phyloP scores from a whole-genome alignment of 495 filamentous ascomycete genomes.

The Rhypophila decipiens region DNA sequence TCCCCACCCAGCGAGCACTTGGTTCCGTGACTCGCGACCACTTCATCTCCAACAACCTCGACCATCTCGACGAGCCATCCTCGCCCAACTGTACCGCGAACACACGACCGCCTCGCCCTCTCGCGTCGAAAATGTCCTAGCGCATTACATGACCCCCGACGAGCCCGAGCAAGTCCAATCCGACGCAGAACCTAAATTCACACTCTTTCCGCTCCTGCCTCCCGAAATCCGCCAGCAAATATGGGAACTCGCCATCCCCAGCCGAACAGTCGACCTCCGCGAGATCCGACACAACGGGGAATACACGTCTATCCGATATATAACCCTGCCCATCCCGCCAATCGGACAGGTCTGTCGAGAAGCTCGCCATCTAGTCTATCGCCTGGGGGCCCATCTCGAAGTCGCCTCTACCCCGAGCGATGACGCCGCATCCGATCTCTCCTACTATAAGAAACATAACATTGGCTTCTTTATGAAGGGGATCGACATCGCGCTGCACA shows the following conservation, averaged over 20 bases:
- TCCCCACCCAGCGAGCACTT: constrained; percentile 1
- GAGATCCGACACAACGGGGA: constrained; percentile 2
- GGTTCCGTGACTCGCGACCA: constrained; percentile 8
- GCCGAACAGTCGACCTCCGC: constrained; percentile 4
- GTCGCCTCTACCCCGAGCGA: neutral
- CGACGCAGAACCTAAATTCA: neutral
- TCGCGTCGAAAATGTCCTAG: neutral
- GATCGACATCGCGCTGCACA: constrained; percentile 2
- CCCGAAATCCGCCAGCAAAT: constrained; percentile 9
- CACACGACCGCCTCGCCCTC: neutral
- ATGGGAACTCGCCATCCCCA: constrained; percentile 5
- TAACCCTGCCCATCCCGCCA: constrained; percentile 1
- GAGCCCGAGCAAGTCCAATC: neutral
- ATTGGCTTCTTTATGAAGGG: constrained; percentile 5
- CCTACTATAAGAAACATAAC: constrained; percentile 1
- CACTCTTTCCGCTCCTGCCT: constrained; percentile 5
- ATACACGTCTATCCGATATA: neutral
- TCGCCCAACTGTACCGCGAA: constrained; percentile 1
- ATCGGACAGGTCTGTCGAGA: constrained; percentile 7
- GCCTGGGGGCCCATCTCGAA: constrained; percentile 1
- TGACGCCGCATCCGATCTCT: neutral
- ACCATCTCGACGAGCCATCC: constrained; percentile 3
- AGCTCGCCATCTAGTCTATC: constrained; percentile 2
- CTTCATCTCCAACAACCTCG: too few relatives aligned
- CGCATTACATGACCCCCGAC: neutral